A percentile compares a stretch with the other conserved stretches of the same genome.
These are phyloP conservation scores for Sistotremastrum suecicum DNA, from an alignment of 768 basidiomycete genomes.

Conservation along the genomic window DNA sequence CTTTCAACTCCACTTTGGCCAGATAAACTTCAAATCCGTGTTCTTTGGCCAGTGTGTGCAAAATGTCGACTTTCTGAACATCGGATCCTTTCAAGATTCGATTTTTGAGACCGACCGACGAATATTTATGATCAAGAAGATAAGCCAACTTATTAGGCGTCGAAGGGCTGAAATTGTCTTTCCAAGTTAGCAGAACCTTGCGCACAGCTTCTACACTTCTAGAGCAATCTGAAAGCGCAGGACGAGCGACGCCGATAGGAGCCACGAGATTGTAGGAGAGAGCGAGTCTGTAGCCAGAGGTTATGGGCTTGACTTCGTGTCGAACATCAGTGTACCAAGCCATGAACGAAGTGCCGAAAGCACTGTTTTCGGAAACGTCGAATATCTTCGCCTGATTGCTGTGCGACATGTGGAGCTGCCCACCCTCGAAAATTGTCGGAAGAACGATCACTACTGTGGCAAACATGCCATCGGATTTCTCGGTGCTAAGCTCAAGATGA, in stretches of 20 bases:
- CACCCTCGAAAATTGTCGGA: conserved; percentile 32
- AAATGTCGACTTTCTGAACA: conserved; percentile 17
- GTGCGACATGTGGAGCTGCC: conserved; percentile 30
- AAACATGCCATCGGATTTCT: conserved; percentile 34
- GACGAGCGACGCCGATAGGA: conserved; percentile 11
- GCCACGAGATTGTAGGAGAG: conserved; percentile 39
- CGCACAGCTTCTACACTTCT: conserved; percentile 12
- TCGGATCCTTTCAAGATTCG: conserved; percentile 27
- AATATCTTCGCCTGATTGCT: conserved; percentile 18
- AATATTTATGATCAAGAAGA: conserved; percentile 23
- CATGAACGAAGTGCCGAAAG: conserved; percentile 21
- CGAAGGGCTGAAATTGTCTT: too few species aligned
- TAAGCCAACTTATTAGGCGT: conserved; percentile 16
- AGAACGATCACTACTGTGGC: conserved; percentile 35
- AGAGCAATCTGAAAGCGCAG: conserved; percentile 17
- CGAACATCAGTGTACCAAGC: conserved; percentile 41
- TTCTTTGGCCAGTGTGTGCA: conserved; percentile 20
- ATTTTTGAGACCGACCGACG: conserved; percentile 8
- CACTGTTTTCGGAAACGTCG: conserved; percentile 20
- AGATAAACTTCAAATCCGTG: conserved; percentile 23
- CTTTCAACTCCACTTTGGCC: conserved; percentile 19
- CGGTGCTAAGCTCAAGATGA: conserved; percentile 20
- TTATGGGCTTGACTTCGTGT: conserved; percentile 35
- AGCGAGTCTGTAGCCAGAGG: conserved; percentile 34
- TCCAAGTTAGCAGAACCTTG: conserved; percentile 25